Base-by-base conservation (phyloP, 257 asterid species). In the Solanum dulcamara region DNA sequence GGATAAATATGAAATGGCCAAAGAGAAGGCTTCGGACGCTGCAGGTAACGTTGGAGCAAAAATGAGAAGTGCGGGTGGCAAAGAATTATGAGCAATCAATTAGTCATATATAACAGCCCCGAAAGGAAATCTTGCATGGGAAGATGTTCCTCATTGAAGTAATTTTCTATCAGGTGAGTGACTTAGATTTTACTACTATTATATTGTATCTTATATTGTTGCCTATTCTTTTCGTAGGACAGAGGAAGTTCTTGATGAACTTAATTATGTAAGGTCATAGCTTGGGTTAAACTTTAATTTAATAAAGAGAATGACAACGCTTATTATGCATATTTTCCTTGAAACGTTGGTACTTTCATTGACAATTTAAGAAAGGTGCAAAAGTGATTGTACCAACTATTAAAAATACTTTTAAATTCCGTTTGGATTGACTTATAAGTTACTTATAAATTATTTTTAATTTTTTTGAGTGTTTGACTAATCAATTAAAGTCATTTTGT, bases 11-110 rank as follows among this genome's bases (percentile, higher is more conserved):
- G 95, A 90, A 44, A 88, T 86, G 5, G 94, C 97, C 0, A 95
- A 92, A 72, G 92, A 94, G 88, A 89, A 82, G 88, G 92, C 88
- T 40, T 90, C 96, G 20, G 70, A 91, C 30, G 92, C 93, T 17
- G 68, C 93, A 0, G 93, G 92, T 11, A 84, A 91, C 20, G 13
- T 90, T 2, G 93, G 94, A 74, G 93, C 85, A 15, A 86, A 24
- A 37, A 77, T 86, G 90, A 89, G 88, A 84, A 55, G 67, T 11
- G 84, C 42, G 17, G 71, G 62, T 8, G 62, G 64, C n/a, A 86
- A 81, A 7, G 93, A 89, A 71, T 85, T 86, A 44, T 90, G 91
- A n/a, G n/a, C n/a, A n/a, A 92, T 51, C 83, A 57, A 40, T 11
- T 72, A 38, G 11, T 38, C 10, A 5, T 18, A 18, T 8, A 35